phyloP scores from a whole-genome alignment of 164 flowering plant species.

The Stephania japonica region DNA sequence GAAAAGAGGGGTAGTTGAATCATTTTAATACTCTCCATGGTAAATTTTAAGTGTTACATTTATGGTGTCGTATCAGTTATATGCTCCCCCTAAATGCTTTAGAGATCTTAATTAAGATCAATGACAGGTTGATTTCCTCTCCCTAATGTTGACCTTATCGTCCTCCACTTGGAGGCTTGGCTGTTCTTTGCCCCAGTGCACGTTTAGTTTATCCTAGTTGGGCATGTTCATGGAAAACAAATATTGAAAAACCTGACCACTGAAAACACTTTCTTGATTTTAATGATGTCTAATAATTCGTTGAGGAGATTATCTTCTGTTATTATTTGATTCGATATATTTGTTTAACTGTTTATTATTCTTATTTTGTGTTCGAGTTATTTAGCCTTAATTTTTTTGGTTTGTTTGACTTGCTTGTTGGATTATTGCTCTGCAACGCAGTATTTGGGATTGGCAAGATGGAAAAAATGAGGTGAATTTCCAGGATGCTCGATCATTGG shows the following conservation, averaged over 20 bases:
- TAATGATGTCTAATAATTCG: not conserved
- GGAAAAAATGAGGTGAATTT: slow-evolving; percentile 48
- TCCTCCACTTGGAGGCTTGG: not conserved
- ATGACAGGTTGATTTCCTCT: too few relatives aligned
- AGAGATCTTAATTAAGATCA: too few relatives aligned
- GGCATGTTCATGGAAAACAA: slow-evolving; percentile 4
- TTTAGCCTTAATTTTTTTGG: not conserved
- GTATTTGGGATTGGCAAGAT: slow-evolving; percentile 84
- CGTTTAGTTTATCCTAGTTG: not conserved
- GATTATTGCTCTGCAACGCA: slow-evolving; percentile 21
- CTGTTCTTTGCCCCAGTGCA: not conserved
- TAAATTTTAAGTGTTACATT: too few relatives aligned
- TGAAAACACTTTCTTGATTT: not conserved
- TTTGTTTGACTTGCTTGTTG: slow-evolving; percentile 8
- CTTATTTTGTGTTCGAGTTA: not conserved
- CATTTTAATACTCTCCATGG: too few relatives aligned
- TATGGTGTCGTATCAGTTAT: too few relatives aligned
- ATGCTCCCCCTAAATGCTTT: too few relatives aligned
- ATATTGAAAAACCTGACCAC: not conserved
- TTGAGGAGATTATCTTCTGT: not conserved
- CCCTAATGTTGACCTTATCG: not conserved
- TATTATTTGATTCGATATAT: not conserved
- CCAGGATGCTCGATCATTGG: slow-evolving; percentile 66
- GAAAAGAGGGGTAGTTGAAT: too few relatives aligned
- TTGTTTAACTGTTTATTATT: too few relatives aligned